These are phyloP conservation scores for Citrus reticulata DNA, from an alignment of 345 rosid genomes.

Conservation along the genomic window DNA sequence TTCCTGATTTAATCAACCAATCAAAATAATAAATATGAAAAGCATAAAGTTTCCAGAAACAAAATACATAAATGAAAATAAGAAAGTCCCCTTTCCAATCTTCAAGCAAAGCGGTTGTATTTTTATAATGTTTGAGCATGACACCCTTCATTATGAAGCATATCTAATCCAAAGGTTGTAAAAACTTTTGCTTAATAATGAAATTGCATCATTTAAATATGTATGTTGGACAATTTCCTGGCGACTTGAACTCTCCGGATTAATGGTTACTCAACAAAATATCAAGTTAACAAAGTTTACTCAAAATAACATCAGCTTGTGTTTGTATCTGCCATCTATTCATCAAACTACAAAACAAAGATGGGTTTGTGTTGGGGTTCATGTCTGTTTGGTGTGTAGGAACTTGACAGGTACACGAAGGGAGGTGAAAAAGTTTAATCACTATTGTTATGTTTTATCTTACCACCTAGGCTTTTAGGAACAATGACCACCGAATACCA, in stretches of 20 bases:
- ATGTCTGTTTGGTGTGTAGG: neutral
- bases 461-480: neutral
- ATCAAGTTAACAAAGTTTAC: neutral
- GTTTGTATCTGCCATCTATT: neutral
- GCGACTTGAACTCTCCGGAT: neutral
- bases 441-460: neutral
- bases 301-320: neutral
- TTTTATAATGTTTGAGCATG: neutral
- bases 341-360: neutral
- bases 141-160: neutral
- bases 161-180: neutral
- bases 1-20: constrained; percentile 45
- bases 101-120: neutral
- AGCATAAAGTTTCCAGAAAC: constrained; percentile 4
- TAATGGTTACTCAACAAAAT: neutral
- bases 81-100: neutral
- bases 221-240: neutral
- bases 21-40: constrained; percentile 1
- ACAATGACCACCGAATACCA: neutral
- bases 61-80: neutral
- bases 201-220: neutral
- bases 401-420: neutral
- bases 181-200: neutral
- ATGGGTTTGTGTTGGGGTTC: neutral
- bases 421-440: neutral